Base-by-base conservation (phyloP, 164 flowering plant genomes). In the Chimonanthus praecox region DNA sequence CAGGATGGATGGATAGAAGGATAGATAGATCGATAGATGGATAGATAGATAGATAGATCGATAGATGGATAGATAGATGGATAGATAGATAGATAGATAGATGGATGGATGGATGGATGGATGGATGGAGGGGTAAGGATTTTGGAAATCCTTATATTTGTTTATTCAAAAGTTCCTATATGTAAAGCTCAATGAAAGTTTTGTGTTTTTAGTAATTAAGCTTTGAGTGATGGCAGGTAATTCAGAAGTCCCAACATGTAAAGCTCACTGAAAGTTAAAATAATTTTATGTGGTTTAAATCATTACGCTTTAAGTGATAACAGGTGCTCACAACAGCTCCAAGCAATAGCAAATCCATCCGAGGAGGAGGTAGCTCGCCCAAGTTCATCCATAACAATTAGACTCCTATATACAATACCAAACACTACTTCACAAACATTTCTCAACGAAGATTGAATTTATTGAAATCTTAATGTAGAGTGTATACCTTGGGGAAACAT, bases 241-340 rank as follows among this genome's bases (percentile, higher is more conserved):
- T 54, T 54, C 16, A 0, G 10, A 54, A 54, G 60, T 54, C 16
- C 16, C 60, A 13, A 9, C 60, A 9, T 10, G n/a, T 16, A 65
- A 10, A 65, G 47, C 33, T 33, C 33, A 33, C 33, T 33, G 33
- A 33, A 33, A 33, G 33, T 33, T 33, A 33, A 33, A 33, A 33
- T 33, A 33, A 33, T 33, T 33, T 33, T 21, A 69, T 51, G 9
- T 51, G 61, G 60, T 49, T 20, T 4, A 51, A 70, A 71, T 63
- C 67, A 16, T 85, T 88, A 95, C 98, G 90, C 92, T 80, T 89
- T 92, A 10, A 94, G 84, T 68, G 97, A 87, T 78, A 92, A 74
- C 49, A 96, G 89, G 84, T 92, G 86, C 84, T 96, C 99, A 72
- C 97, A 96, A 86, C 99, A 96, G 82, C 98, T 96, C 99, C 99